phyloP scores from a whole-genome alignment of 768 basidiomycete species.

The Cantharellus anzutake region DNA sequence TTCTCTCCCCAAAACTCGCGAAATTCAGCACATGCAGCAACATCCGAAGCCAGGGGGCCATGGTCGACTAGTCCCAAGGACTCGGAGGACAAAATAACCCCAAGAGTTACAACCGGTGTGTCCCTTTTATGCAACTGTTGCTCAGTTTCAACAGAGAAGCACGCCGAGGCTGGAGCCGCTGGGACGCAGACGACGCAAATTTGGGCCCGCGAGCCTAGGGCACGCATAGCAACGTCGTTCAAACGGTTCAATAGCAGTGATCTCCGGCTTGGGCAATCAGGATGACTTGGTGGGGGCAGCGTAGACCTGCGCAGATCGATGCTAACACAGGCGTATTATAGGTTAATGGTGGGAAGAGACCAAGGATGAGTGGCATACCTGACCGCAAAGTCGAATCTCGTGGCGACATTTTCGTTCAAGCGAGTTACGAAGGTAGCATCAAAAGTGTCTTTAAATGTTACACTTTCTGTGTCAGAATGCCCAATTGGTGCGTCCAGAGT shows the following conservation, averaged over 20 bases:
- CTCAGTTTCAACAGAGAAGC: not conserved
- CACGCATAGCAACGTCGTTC: slow-evolving; percentile 26
- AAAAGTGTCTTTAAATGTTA: slow-evolving; percentile 37
- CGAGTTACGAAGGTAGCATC: slow-evolving; percentile 39
- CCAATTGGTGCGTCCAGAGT: slow-evolving; percentile 25
- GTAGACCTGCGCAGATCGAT: no score
- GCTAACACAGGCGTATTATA: no score
- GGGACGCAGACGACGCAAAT: slow-evolving; percentile 24
- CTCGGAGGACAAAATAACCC: slow-evolving; percentile 51
- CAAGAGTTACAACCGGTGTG: slow-evolving; percentile 36
- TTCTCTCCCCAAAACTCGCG: slow-evolving; percentile 81
- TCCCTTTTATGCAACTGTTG: not conserved
- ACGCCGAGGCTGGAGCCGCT: slow-evolving; percentile 2
- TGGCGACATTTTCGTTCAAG: no score
- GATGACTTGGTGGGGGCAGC: no score
- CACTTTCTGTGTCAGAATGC: no score
- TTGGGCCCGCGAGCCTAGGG: slow-evolving; percentile 53
- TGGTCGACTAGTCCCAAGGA: slow-evolving; percentile 77
- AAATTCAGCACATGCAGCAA: slow-evolving; percentile 38
- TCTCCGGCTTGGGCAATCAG: no score
- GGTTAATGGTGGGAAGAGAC: not conserved
- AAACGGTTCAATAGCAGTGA: slow-evolving; percentile 11
- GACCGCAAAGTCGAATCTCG: slow-evolving; percentile 47
- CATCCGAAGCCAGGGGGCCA: slow-evolving; percentile 55
- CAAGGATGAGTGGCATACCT: slow-evolving; percentile 23